Conservation (phyloP, 2,329 filamentous ascomycete genomes). For the Ascochyta viciae-villosae region DNA sequence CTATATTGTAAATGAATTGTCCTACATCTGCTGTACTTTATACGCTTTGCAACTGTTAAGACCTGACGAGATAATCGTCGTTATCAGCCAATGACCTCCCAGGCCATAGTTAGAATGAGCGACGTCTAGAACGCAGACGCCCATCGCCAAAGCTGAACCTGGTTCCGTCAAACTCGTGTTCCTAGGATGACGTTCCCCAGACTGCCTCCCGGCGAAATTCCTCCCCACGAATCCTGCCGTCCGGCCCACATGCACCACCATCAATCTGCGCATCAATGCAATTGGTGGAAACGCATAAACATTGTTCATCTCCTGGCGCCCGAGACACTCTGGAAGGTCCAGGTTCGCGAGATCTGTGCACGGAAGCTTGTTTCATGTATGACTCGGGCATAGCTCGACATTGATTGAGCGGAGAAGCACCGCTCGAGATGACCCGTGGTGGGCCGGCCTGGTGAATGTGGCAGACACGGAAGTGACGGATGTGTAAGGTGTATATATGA, state of each 20-base stretch:
- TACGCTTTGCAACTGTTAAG: no score
- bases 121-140: no score
- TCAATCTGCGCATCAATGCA: not conserved
- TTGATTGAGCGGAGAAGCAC: slow-evolving; percentile 7
- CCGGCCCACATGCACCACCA: slow-evolving; percentile 2
- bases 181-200: not conserved
- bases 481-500: not conserved
- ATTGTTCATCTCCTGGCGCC: slow-evolving; percentile 7
- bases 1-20: no score
- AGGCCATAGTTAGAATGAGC: no score
- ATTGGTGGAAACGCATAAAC: slow-evolving; percentile 14
- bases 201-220: slow-evolving; percentile 5
- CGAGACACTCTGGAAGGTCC: slow-evolving; percentile 4
- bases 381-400: slow-evolving; percentile 1
- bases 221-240: slow-evolving; percentile 14
- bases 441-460: not conserved
- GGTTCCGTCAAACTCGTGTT: not conserved
- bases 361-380: slow-evolving; percentile 4
- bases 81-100: no score
- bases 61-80: no score
- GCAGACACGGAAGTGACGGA: not conserved
- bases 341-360: slow-evolving; percentile 2
- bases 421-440: not conserved
- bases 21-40: no score
- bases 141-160: not conserved